Evolutionary conservation across 371 early-diverging fungal genomes (phyloP), one percentile per base, ranked within the genome.

Genomic region (Syncephalis fuscata): DNA sequence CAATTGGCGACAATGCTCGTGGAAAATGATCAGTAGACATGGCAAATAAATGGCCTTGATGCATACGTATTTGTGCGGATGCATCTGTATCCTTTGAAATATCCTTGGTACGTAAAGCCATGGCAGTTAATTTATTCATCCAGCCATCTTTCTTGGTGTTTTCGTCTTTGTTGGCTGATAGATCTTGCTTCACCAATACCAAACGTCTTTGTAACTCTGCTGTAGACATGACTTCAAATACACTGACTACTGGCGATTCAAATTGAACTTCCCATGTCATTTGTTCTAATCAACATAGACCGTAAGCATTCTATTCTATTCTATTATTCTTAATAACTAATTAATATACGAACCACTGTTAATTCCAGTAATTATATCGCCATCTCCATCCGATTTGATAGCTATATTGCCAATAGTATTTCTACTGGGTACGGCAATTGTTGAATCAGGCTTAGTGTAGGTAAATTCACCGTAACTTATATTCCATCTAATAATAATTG

Each of bases 341-440:
- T 57, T 15, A 60, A 50, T 48, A 61, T n/a, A 56, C 24, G 57
- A 54, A 26, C 61, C 48, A 17, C 58, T 63, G 42, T 65, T 68
- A 36, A 64, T 62, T n/a, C 58, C 54, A 32, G 68, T 65, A 42
- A 58, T 60, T 2, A 61, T 59, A 48, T 68, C 59, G 45, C 64
- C 62, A n/a, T 58, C 51, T 17, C 57, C 63, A 25, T 64, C 63
- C 8, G 47, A 50, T 1, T 60, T 32, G 19, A 42, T 38, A 17
- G 36, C 36, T 22, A 43, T 20, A 14, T 41, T 8, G n/a, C 20
- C 3, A 42, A 49, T 26, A 11, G 32, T 32, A 32, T 32, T 42
- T 26, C 43, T 43, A 42, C 46, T 24, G 3, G 40, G 36, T 3
- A 49, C n/a, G 23, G 45, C 49, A 40, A 49, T 43, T 3, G 22